Evolutionary conservation across 2,329 filamentous ascomycete genomes (phyloP), one percentile per base, ranked within the genome.

Genomic region (Pyrenophora tritici-repentis): DNA sequence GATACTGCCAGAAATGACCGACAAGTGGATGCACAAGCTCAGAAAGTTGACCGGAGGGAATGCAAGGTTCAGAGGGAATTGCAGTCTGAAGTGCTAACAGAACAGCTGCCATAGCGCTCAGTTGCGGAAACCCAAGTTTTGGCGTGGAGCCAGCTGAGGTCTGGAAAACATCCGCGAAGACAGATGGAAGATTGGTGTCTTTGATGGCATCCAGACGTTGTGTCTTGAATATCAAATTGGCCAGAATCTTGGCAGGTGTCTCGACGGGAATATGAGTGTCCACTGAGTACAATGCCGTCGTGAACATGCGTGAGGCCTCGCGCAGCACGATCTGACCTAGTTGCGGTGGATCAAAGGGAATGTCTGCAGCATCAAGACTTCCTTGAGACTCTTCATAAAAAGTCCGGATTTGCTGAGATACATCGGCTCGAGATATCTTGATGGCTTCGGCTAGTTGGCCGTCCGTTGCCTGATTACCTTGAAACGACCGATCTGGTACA

Each of bases 1-100:
- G 76, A 65, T 90, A 91, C 4, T 78, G 73, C 94, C 94, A 99
- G 0, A 93, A 81, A 48, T 87, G 83, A 1, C 79, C 79, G 13
- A 94, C 86, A 17, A 97, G 76, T 22, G 83, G 80, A 16, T 84
- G 80, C 4, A 93, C 83, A 7, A 96, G 75, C 47, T 77, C 80
- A 47, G 80, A 87, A 42, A 87, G 68, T 18, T 85, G 80, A n/a
- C 73, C 64, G 13, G 54, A 38, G 34, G 61, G 39, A 42, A 75
- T 61, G 29, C 68, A 72, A 6, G 66, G 61, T 6, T 65, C 49
- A 1, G 58, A 62, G 4, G 58, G 52, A 22, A 47, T 53, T 33
- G 63, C 57, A 14, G 62, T 59, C 43, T 75, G 72, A 3, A 74
- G 56, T 16, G 71, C 67, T 13, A 64, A 51, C 31, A 75, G 58